Percentiles rank a stretch among this genome's conserved stretches.
Evolutionary conservation across 805 yeast genomes (phyloP).

Genomic region (Yarrowia keelungensis): DNA sequence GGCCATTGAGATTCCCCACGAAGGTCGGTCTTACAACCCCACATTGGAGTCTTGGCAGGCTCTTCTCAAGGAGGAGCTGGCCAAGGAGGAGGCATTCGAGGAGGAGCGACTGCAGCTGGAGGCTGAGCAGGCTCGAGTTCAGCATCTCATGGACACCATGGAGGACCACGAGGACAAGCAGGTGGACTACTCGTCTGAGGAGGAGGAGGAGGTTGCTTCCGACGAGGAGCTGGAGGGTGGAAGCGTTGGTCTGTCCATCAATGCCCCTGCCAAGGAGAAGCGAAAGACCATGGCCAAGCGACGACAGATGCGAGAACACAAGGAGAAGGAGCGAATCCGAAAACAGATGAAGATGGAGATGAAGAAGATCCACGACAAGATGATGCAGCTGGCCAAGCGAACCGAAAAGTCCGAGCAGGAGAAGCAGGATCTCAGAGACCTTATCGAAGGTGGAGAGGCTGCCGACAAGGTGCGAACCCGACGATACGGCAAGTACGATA

Average conservation of each 20-base stretch:
- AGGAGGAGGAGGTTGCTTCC: constrained; percentile 45
- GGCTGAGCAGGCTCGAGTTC: constrained; percentile 69
- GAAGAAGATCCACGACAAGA: constrained; percentile 64
- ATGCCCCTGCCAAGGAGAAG: constrained; percentile 69
- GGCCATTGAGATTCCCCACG: constrained; percentile 64
- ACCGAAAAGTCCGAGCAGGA: constrained; percentile 44
- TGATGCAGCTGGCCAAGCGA: constrained; percentile 62
- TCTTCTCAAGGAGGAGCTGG: constrained; percentile 71
- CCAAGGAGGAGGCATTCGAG: constrained; percentile 69
- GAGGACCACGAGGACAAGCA: constrained; percentile 48
- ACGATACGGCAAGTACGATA: constrained; percentile 56
- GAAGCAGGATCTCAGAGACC: constrained; percentile 41
- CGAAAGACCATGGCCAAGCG: constrained; percentile 81
- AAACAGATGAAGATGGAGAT: constrained; percentile 54
- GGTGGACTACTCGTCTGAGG: constrained; percentile 45
- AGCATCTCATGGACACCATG: constrained; percentile 64
- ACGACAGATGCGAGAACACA: constrained; percentile 69
- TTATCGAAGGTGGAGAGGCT: constrained; percentile 42
- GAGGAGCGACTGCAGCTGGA: constrained; percentile 65
- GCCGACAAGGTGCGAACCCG: constrained; percentile 49
- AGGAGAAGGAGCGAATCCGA: constrained; percentile 55
- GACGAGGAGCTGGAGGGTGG: constrained; percentile 52
- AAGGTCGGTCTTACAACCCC: constrained; percentile 94
- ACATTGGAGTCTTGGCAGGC: constrained; percentile 80
- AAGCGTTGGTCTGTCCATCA: constrained; percentile 62